Evolutionary conservation across 2,329 filamentous ascomycete species (phyloP).

Genomic region (Hymenoscyphus repandus): DNA sequence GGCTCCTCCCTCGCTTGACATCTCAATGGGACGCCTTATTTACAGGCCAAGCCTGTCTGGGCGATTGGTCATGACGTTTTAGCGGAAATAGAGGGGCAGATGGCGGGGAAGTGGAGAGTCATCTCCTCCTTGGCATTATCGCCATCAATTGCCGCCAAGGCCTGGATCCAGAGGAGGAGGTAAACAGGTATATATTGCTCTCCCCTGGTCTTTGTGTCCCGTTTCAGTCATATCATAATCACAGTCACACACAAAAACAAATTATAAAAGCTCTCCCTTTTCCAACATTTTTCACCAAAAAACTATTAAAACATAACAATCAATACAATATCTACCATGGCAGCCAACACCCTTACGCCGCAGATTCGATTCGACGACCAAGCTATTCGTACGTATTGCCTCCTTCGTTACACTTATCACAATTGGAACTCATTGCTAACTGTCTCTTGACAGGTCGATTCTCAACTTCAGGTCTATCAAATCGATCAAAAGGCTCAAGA

Average conservation of each 20-base stretch:
- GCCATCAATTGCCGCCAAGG: neutral
- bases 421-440: neutral
- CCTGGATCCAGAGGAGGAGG: neutral
- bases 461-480: neutral
- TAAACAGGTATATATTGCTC: neutral
- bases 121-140: neutral
- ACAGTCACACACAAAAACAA: no score
- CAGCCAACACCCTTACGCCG: neutral
- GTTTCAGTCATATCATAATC: no score
- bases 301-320: neutral
- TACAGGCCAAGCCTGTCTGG: neutral
- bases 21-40: neutral
- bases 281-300: no score
- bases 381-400: neutral
- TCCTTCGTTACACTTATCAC: no score
- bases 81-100: neutral
- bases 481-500: neutral
- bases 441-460: neutral
- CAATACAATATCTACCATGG: neutral
- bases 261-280: no score
- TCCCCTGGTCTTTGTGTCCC: neutral
- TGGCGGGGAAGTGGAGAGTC: slow-evolving; percentile 3
- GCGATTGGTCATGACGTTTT: slow-evolving; percentile 2
- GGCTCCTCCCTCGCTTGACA: neutral
- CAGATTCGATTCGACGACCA: neutral